Percentiles rank a stretch among this genome's conserved stretches.
Evolutionary conservation across 805 yeast genomes (phyloP).

Genomic region (Candida chauliodis): DNA sequence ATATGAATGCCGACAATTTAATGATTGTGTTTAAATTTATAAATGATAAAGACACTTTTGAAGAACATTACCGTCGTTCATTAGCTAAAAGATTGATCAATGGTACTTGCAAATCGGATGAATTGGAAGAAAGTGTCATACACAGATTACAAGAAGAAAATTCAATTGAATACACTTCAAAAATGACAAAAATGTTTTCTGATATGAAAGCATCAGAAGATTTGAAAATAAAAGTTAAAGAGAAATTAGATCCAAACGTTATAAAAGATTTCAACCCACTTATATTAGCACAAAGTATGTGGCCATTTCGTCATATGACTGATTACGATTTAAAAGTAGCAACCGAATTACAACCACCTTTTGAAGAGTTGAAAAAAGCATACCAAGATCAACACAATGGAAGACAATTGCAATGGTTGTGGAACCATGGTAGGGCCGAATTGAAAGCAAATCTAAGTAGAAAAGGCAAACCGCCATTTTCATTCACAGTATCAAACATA

Average conservation of each 20-base stretch:
- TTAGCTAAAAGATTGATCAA: slow-evolving; percentile 87
- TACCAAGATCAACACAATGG: slow-evolving; percentile 80
- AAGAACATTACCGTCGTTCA: slow-evolving; percentile 83
- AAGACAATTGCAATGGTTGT: slow-evolving; percentile 89
- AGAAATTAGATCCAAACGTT: slow-evolving; percentile 12
- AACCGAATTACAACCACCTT: slow-evolving; percentile 56
- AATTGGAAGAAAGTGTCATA: slow-evolving; percentile 79
- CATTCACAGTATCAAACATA: slow-evolving; percentile 75
- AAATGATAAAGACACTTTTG: slow-evolving; percentile 94
- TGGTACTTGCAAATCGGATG: slow-evolving; percentile 80
- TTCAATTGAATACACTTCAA: slow-evolving; percentile 88
- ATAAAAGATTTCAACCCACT: slow-evolving; percentile 60
- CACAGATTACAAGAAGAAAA: slow-evolving; percentile 85
- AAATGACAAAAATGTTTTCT: slow-evolving; percentile 92
- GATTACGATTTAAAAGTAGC: slow-evolving; percentile 58
- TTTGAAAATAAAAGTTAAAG: slow-evolving; percentile 51
- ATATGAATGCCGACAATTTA: slow-evolving; percentile 78
- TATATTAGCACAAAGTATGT: slow-evolving; percentile 82
- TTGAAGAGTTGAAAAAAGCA: slow-evolving; percentile 62
- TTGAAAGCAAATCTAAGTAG: slow-evolving; percentile 79
- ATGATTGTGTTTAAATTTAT: slow-evolving; percentile 84
- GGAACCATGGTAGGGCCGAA: slow-evolving; percentile 93
- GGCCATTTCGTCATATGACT: slow-evolving; percentile 63
- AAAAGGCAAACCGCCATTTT: slow-evolving; percentile 76
- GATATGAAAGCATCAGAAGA: slow-evolving; percentile 86